Evolutionary conservation across 345 rosid genomes (phyloP).

Genomic region (Rhodamnia rubescens): DNA sequence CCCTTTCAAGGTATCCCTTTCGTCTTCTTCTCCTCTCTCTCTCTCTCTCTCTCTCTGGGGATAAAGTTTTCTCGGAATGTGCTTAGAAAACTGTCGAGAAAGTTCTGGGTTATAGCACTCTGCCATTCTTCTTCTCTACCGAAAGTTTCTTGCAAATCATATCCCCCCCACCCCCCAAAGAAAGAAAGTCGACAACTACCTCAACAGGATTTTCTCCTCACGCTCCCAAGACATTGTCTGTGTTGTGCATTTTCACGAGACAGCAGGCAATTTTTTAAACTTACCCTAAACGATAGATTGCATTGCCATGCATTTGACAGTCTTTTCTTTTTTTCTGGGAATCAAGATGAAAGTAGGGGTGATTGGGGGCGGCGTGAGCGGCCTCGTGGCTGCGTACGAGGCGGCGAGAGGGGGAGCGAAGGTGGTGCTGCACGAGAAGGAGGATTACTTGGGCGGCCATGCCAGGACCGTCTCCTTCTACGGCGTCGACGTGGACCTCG

Average conservation of each 20-base stretch:
- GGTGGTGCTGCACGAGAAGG: slow-evolving; percentile 35
- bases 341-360: slow-evolving; percentile 12
- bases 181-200: background rate
- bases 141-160: background rate
- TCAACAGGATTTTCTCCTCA: background rate
- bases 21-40: background rate
- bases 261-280: background rate
- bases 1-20: background rate
- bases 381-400: slow-evolving; percentile 25
- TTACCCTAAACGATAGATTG: background rate
- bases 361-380: slow-evolving; percentile 33
- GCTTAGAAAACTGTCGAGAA: background rate
- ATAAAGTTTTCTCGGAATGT: background rate
- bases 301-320: background rate
- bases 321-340: background rate
- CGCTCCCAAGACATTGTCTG: background rate
- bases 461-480: slow-evolving; percentile 20
- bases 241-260: background rate
- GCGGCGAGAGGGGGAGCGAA: slow-evolving; percentile 18
- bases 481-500: slow-evolving; percentile 32
- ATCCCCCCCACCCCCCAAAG: background rate
- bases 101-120: background rate
- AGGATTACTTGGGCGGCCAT: slow-evolving; percentile 31
- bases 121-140: background rate
- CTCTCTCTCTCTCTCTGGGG: background rate